Evolutionary conservation across 2,329 filamentous ascomycete genomes (phyloP).

Genomic region (Cytospora paraplurivora): DNA sequence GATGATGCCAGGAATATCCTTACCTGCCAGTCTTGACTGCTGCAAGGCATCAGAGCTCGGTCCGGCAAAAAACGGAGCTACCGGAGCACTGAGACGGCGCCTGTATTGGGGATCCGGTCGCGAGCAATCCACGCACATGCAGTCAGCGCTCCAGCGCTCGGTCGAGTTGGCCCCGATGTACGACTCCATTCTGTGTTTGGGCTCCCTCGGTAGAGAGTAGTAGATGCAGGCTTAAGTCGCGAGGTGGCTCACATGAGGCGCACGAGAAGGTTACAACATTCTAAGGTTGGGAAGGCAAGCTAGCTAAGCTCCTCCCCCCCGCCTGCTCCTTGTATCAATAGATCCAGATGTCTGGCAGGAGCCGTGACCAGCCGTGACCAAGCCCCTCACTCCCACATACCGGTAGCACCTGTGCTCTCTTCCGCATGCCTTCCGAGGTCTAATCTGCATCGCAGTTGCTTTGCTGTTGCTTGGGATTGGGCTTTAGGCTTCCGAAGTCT

Average conservation of each 20-base stretch:
- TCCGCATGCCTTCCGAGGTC: too few species aligned
- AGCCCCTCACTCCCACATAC: neutral
- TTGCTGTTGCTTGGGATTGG: too few species aligned
- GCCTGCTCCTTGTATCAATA: slow-evolving; percentile 21
- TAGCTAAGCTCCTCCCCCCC: neutral
- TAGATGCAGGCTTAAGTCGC: neutral
- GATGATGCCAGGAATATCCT: slow-evolving; percentile 10
- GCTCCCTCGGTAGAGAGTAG: neutral
- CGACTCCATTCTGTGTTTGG: slow-evolving; percentile 1
- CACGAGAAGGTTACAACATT: neutral
- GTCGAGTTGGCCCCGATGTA: slow-evolving; percentile 5
- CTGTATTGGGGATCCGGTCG: neutral
- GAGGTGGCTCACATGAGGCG: neutral
- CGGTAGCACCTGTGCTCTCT: neutral
- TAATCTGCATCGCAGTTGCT: too few species aligned
- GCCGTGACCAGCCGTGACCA: neutral
- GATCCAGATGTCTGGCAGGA: slow-evolving; percentile 12
- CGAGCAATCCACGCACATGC: slow-evolving; percentile 12
- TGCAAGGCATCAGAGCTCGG: neutral
- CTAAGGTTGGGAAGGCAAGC: too few species aligned
- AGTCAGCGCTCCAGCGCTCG: slow-evolving; percentile 19
- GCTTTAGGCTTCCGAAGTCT: too few species aligned
- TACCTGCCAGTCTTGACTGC: slow-evolving; percentile 17
- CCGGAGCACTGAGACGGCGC: slow-evolving; percentile 1
- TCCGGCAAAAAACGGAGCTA: slow-evolving; percentile 9